These are phyloP conservation scores for Candida coquimbonensis DNA, from an alignment of 805 yeast species.

Conservation along the genomic window DNA sequence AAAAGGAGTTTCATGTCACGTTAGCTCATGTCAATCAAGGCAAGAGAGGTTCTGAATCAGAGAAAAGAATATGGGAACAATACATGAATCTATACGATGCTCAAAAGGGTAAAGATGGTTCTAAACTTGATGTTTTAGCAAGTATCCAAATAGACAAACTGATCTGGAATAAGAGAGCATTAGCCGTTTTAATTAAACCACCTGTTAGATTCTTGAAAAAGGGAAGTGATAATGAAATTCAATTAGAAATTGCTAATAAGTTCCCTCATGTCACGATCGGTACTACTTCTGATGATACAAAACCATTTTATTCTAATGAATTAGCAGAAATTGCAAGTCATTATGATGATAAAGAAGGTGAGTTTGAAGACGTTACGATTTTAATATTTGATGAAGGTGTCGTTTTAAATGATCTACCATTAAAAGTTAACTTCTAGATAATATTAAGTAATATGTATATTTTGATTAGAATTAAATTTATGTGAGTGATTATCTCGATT, in stretches of 20 bases:
- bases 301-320: constrained; percentile 48
- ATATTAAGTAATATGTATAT: not conserved
- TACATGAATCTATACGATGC: constrained; percentile 13
- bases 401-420: constrained; percentile 2
- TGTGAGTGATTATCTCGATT: not conserved
- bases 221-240: constrained; percentile 5
- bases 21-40: constrained; percentile 40
- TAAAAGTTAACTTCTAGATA: constrained; percentile 14
- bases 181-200: constrained; percentile 46
- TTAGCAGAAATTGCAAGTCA: constrained; percentile 21
- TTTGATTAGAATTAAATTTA: not conserved
- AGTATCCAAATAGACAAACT: constrained; percentile 36
- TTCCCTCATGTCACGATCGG: constrained; percentile 73
- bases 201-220: constrained; percentile 9
- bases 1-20: constrained; percentile 59
- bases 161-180: constrained; percentile 43
- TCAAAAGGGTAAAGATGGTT: constrained; percentile 4
- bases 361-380: constrained; percentile 3
- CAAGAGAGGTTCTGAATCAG: constrained; percentile 23
- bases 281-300: constrained; percentile 35
- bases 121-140: constrained; percentile 21
- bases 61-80: constrained; percentile 23
- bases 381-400: too few species aligned
- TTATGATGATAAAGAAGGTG: constrained; percentile 7
- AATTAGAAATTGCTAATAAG: constrained; percentile 32